Percentiles rank a stretch among this genome's conserved stretches.
Conservation (phyloP, 805 yeast species). For the Candida tibetensis region DNA sequence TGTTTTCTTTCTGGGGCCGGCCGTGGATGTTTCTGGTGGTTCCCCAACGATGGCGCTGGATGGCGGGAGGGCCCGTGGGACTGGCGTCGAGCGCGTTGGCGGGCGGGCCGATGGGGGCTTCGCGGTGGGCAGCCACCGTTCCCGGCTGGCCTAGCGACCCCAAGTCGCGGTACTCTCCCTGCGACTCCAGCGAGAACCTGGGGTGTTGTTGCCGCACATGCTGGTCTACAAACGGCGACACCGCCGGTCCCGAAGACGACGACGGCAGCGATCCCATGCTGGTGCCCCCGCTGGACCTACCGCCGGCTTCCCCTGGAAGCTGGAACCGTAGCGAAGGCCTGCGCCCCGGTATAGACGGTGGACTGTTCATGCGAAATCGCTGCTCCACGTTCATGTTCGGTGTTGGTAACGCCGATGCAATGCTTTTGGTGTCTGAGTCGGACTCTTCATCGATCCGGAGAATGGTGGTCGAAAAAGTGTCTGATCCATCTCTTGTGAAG, state of each 20-base stretch:
- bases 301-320: constrained; percentile 19
- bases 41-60: constrained; percentile 87
- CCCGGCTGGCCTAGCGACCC: no score
- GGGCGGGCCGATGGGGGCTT: no score
- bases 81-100: constrained; percentile 14
- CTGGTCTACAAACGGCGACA: not conserved
- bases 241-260: not conserved
- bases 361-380: constrained; percentile 6
- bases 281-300: no score
- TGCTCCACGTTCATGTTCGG: constrained; percentile 20
- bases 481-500: not conserved
- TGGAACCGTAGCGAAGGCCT: constrained; percentile 31
- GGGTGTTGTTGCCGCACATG: not conserved
- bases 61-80: constrained; percentile 34
- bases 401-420: constrained; percentile 22
- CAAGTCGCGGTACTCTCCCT: not conserved
- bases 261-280: constrained; percentile 3
- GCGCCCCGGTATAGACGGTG: constrained; percentile 11
- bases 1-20: constrained; percentile 46
- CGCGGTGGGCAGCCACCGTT: no score
- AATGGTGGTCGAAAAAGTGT: not conserved
- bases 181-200: not conserved
- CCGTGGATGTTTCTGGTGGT: constrained; percentile 78
- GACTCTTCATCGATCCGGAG: not conserved
- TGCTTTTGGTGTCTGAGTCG: constrained; percentile 1